Percentiles rank a stretch among this genome's conserved stretches.
Evolutionary conservation across 345 rosid species (phyloP).

Genomic region (Populus davidiana): DNA sequence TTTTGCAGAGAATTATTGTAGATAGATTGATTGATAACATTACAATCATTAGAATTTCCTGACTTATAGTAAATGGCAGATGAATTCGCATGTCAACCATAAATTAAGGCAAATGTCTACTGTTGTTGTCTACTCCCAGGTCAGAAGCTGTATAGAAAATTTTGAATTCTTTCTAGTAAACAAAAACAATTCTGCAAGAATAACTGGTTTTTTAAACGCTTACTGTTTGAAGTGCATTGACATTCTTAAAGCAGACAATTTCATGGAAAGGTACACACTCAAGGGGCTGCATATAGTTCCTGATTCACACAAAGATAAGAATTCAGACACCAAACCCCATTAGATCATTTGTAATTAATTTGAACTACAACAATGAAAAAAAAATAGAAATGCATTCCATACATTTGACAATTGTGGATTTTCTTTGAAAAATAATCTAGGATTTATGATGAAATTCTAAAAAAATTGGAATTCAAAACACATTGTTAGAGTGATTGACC

Average conservation of each 20-base stretch:
- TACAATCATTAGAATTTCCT: no score
- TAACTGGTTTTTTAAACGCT: conserved; percentile 23
- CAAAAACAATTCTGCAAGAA: conserved; percentile 1
- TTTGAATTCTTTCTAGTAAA: background rate
- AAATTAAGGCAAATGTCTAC: no score
- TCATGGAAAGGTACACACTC: conserved; percentile 71
- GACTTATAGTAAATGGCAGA: no score
- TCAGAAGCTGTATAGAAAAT: background rate
- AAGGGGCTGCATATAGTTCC: conserved; percentile 72
- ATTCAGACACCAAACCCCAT: background rate
- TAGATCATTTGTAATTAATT: background rate
- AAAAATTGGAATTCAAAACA: no score
- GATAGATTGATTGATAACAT: no score
- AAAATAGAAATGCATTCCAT: no score
- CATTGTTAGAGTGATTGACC: background rate
- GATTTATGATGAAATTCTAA: no score
- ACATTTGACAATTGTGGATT: no score
- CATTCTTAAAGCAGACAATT: conserved; percentile 73
- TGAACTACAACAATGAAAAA: background rate
- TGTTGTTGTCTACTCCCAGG: no score
- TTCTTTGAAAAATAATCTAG: no score
- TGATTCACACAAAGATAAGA: conserved; percentile 29
- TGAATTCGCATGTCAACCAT: no score
- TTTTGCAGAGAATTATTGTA: no score
- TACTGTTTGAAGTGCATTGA: conserved; percentile 67